Percentiles rank a stretch among this genome's conserved stretches.
Conservation (phyloP, 1,284 basidiomycete species). For the Naganishia albida region DNA sequence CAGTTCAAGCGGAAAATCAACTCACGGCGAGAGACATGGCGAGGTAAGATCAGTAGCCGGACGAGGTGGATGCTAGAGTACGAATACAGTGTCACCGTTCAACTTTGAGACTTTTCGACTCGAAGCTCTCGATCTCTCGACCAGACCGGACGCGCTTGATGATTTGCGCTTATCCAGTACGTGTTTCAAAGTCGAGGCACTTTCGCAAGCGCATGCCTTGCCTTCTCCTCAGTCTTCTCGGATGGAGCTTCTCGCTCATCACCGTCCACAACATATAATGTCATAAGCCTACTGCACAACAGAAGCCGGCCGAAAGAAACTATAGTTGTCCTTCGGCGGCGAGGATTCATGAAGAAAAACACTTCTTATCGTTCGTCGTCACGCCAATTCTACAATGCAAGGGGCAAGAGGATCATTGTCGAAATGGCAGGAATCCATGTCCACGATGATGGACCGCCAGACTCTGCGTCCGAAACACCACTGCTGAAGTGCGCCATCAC, state of each 20-base stretch:
- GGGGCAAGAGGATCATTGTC: no score
- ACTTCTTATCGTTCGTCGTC: no score
- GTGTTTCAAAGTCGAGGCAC: conserved; percentile 2
- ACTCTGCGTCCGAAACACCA: no score
- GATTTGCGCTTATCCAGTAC: conserved; percentile 14
- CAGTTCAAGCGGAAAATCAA: neutral
- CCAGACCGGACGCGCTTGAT: conserved; percentile 18
- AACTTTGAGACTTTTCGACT: conserved; percentile 22
- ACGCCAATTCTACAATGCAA: no score
- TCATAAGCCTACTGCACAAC: neutral
- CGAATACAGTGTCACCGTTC: neutral
- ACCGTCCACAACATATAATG: neutral
- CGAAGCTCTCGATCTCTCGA: conserved; percentile 24
- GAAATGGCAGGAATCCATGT: no score
- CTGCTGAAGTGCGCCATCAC: no score
- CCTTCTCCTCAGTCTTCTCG: neutral
- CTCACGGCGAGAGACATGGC: conserved; percentile 25
- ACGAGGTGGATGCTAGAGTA: neutral
- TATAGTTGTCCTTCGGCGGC: neutral
- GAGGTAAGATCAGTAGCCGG: neutral
- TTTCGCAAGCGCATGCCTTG: neutral
- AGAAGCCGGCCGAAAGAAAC: neutral
- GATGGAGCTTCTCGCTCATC: neutral
- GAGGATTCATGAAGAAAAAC: neutral
- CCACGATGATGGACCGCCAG: no score